Evolutionary conservation across 441 rosid genomes (phyloP).

Genomic region (Macaranga tanarius): DNA sequence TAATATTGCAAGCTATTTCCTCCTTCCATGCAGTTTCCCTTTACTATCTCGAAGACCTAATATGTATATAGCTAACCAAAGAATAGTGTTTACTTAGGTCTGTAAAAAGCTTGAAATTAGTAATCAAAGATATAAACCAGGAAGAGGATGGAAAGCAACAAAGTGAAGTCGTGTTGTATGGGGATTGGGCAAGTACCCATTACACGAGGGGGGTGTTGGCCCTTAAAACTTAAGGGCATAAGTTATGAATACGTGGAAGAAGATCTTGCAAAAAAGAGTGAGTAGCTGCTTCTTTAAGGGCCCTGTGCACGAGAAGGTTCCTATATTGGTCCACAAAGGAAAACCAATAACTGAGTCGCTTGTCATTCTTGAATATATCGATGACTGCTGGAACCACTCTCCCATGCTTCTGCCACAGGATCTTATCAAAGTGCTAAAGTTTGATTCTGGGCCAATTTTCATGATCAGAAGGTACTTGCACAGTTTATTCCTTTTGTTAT

Average conservation of each 20-base stretch:
- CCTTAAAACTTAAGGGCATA: conserved; percentile 36
- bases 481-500: neutral
- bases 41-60: too few species aligned
- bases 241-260: neutral
- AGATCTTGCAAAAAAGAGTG: neutral
- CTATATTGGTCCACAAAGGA: neutral
- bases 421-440: neutral
- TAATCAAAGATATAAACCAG: too few species aligned
- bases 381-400: neutral
- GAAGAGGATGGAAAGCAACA: conserved; percentile 10
- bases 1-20: too few species aligned
- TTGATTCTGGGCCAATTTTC: neutral
- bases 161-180: conserved; percentile 17
- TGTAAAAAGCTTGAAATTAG: too few species aligned
- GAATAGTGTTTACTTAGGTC: too few species aligned
- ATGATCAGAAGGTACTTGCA: neutral
- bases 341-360: neutral
- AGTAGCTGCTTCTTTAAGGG: neutral
- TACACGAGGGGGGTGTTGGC: conserved; percentile 38
- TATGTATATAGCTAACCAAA: too few species aligned
- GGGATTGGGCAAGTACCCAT: conserved; percentile 21
- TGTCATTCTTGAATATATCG: neutral
- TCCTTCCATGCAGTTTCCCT: too few species aligned
- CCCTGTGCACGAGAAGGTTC: neutral
- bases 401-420: neutral